Evolutionary conservation across 345 rosid species (phyloP), one percentile per base, ranked within the genome.

Genomic region (Populus simonii): DNA sequence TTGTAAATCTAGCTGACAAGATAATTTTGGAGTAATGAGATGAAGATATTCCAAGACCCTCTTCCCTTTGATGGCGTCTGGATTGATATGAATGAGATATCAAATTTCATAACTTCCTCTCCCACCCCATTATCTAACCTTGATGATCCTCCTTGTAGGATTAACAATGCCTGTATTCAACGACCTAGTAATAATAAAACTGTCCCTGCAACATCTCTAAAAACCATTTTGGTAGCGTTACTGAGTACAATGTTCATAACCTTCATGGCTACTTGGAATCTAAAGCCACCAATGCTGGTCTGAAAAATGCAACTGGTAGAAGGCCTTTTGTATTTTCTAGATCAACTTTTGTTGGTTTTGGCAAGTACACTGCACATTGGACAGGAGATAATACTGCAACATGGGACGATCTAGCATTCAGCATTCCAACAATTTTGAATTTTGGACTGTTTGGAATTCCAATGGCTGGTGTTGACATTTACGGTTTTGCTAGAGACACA

Each of bases 401-500:
- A 3, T 91, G 91, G 91, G 85, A 88, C 31, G 95, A 92, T 70
- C 73, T 90, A 75, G 91, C 88, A 0, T 85, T 87, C 74, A 59
- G 89, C 0, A 86, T 92, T 73, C 91, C 93, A 0, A 80, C 90
- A 1, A 88, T 90, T 66, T 76, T 92, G 71, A 92, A 86, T 74
- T 92, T 72, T 61, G 97, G 95, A 8, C 76, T 92, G 43, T 92
- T 91, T 77, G 97, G 93, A 12, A 83, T 92, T 49, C 95, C 97
- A 41, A 92, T 92, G 93, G 91, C 89, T 55, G 94, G 94, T 75
- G 90, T 91, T 75, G 94, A 92, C 74, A 92, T 92, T 18, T 92
- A 92, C 47, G 97, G 97, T 18, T 92, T 92, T 72, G 18, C 75
- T 7, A 5, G 75, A n/a, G 33, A 82, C 78, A 89, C 94, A 20